phyloP scores from a whole-genome alignment of 331 rosid genomes.

The Rosa hybrid region DNA sequence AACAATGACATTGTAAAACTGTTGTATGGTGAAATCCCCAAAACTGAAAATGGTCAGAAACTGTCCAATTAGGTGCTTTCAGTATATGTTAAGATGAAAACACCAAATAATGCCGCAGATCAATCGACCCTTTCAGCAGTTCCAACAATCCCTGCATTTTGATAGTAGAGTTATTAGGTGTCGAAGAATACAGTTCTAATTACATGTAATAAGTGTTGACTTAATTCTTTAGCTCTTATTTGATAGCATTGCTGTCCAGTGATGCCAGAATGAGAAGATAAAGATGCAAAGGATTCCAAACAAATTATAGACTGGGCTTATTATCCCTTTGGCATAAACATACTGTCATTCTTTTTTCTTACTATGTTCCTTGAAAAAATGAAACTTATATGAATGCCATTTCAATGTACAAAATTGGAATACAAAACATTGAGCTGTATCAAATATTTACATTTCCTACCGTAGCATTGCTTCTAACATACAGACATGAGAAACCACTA shows the following conservation, averaged over 20 bases:
- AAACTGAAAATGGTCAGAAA: neutral
- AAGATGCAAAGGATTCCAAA: neutral
- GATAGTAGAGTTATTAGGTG: constrained; percentile 7
- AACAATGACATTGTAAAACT: constrained; percentile 55
- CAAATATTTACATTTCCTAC: constrained; percentile 1
- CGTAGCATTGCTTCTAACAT: neutral
- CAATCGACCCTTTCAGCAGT: constrained; percentile 33
- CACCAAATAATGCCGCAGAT: neutral
- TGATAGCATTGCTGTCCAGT: neutral
- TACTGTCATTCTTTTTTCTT: neutral
- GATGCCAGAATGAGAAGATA: neutral
- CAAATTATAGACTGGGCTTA: neutral
- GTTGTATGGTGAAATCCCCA: constrained; percentile 10
- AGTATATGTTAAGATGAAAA: neutral
- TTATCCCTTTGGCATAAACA: neutral
- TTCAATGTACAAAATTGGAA: neutral
- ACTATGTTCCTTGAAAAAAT: neutral
- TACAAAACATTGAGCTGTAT: neutral
- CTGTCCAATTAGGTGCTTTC: neutral
- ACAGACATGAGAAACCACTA: neutral
- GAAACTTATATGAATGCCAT: neutral
- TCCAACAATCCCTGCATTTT: constrained; percentile 41
- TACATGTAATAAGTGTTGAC: neutral
- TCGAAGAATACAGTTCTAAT: neutral
- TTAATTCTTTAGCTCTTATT: neutral